Evolutionary conservation across 1,284 basidiomycete species (phyloP), one percentile per base, ranked within the genome.

Genomic region (Ceratobasidium sp.): DNA sequence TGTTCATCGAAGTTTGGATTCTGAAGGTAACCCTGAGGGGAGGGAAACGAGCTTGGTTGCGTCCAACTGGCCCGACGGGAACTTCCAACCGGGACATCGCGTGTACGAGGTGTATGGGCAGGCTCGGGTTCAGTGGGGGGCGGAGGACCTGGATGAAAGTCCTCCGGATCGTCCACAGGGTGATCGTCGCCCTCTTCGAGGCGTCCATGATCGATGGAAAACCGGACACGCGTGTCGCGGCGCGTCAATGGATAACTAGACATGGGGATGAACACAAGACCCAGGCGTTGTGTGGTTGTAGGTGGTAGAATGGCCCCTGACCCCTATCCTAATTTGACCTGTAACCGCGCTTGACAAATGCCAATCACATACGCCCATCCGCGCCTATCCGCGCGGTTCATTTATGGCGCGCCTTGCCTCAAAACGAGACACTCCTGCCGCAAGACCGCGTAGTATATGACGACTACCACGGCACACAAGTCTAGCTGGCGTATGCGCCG

Each of bases 191-290:
- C n/a, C n/a, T 41, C 47, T 45, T 44, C 36, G 1, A 54, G 44
- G 5, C 24, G 11, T 24, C 36, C 53, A 59, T 50, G 53, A 33
- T 71, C 66, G 31, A 71, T n/a, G 31, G 66, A 71, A 24, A 71
- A 71, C 9, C 66, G 66, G 19, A 71, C 66, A n/a, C 66, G 66
- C 41, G 66, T 71, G 44, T 71, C 66, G 17, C 66, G 53, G 22
- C 66, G 66, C 24, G 66, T 11, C 41, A 59, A 45, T 24, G 36
- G 66, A 22, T 71, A 36, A 14, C 57, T 36, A 4, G 66, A 71
- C 66, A 71, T 71, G 29, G n/a, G 6, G 51, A 66, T 5, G 5
- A 15, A n/a, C 54, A 41, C 36, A 41, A 41, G 36, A 11, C 36
- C 11, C 11, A 14, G 22, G 54, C 27, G 22, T 31, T 5, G 11